Evolutionary conservation across 2,329 filamentous ascomycete species (phyloP).

Genomic region (Leptographium galeiforme): DNA sequence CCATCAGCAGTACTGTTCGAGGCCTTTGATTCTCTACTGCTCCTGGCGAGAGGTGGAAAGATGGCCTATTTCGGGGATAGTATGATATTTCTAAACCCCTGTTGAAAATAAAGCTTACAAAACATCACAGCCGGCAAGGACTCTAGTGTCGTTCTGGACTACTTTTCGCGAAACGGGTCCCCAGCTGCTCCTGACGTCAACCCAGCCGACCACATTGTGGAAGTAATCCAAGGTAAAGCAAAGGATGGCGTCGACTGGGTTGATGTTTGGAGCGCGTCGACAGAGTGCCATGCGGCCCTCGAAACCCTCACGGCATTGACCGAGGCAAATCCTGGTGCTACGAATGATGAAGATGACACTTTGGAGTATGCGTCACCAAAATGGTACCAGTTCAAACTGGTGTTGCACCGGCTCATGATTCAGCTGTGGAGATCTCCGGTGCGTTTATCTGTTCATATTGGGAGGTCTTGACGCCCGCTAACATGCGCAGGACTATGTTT

Average conservation of each 20-base stretch:
- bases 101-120: background rate
- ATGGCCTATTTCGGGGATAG: constrained; percentile 49
- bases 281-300: constrained; percentile 43
- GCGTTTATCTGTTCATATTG: background rate
- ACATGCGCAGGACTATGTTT: constrained; percentile 45
- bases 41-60: constrained; percentile 49
- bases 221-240: constrained; percentile 25
- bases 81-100: background rate
- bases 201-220: constrained; percentile 65
- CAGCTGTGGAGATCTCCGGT: constrained; percentile 8
- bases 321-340: background rate
- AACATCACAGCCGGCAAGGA: constrained; percentile 22
- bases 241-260: constrained; percentile 20
- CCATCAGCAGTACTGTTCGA: constrained; percentile 54
- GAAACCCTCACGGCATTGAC: constrained; percentile 30
- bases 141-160: constrained; percentile 38
- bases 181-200: constrained; percentile 50
- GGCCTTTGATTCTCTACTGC: constrained; percentile 51
- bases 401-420: constrained; percentile 22
- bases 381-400: constrained; percentile 42
- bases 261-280: constrained; percentile 22
- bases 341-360: constrained; percentile 15
- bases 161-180: constrained; percentile 55
- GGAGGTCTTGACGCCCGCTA: background rate
- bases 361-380: constrained; percentile 63